Conservation (phyloP, 2,329 filamentous ascomycete genomes). For the Pseudogymnoascus sp. region DNA sequence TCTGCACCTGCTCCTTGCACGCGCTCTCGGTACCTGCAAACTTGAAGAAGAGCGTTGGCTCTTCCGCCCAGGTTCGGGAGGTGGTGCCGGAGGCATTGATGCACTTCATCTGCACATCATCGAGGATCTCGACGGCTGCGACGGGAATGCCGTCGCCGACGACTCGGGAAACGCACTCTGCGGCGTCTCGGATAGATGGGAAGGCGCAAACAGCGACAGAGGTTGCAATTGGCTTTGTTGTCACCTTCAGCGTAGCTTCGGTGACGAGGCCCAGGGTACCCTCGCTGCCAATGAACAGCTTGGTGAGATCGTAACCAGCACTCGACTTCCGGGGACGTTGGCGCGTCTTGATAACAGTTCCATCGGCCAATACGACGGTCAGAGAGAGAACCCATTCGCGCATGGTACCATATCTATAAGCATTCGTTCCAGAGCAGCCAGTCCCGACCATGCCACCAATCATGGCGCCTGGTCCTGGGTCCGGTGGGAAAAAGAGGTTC, state of each 20-base stretch:
- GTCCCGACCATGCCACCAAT: slow-evolving; percentile 86
- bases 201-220: slow-evolving; percentile 72
- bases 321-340: slow-evolving; percentile 84
- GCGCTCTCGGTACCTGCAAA: slow-evolving; percentile 63
- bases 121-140: slow-evolving; percentile 85
- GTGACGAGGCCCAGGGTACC: slow-evolving; percentile 87
- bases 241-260: slow-evolving; percentile 82
- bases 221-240: slow-evolving; percentile 69
- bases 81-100: slow-evolving; percentile 62
- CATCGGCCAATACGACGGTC: slow-evolving; percentile 84
- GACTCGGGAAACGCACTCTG: slow-evolving; percentile 67
- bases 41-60: slow-evolving; percentile 78
- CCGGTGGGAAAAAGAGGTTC: slow-evolving; percentile 84
- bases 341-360: slow-evolving; percentile 81
- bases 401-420: slow-evolving; percentile 91
- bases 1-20: slow-evolving; percentile 71
- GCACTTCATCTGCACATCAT: slow-evolving; percentile 79
- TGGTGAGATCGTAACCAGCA: slow-evolving; percentile 86
- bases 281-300: slow-evolving; percentile 83
- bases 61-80: slow-evolving; percentile 59
- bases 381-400: slow-evolving; percentile 84
- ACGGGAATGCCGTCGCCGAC: slow-evolving; percentile 76
- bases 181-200: slow-evolving; percentile 33
- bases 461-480: slow-evolving; percentile 84
- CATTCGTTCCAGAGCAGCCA: slow-evolving; percentile 70